These are phyloP conservation scores for Hevea brasiliensis DNA, from an alignment of 345 rosid genomes.

Conservation along the genomic window DNA sequence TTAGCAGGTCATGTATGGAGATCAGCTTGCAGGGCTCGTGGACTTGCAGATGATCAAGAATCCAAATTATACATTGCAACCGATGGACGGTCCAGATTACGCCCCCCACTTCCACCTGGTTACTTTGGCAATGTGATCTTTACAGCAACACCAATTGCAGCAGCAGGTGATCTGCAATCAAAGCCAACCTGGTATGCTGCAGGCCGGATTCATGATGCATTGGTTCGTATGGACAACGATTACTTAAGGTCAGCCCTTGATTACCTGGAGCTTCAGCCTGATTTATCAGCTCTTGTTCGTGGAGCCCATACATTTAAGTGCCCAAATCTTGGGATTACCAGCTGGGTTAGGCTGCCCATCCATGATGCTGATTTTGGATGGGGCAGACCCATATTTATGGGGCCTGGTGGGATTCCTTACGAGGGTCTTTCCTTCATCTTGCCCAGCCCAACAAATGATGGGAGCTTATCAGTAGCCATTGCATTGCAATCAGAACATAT, in stretches of 20 bases:
- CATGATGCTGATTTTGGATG: slow-evolving; percentile 94
- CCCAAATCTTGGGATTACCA: slow-evolving; percentile 86
- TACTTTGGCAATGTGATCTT: slow-evolving; percentile 94
- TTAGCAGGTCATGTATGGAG: slow-evolving; percentile 95
- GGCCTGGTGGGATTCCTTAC: slow-evolving; percentile 82
- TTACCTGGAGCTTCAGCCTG: slow-evolving; percentile 86
- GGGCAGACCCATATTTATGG: slow-evolving; percentile 94
- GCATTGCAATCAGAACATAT: slow-evolving; percentile 74
- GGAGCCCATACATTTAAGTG: slow-evolving; percentile 83
- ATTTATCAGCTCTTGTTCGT: slow-evolving; percentile 67
- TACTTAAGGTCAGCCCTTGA: slow-evolving; percentile 94
- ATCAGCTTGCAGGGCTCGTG: slow-evolving; percentile 69
- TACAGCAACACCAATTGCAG: slow-evolving; percentile 80
- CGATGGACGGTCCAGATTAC: slow-evolving; percentile 78
- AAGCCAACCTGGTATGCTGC: slow-evolving; percentile 94
- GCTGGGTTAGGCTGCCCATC: slow-evolving; percentile 84
- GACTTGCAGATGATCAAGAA: slow-evolving; percentile 60
- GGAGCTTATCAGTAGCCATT: slow-evolving; percentile 77
- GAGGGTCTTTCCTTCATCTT: slow-evolving; percentile 77
- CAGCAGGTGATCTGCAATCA: slow-evolving; percentile 61
- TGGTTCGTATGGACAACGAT: slow-evolving; percentile 78
- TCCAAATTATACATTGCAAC: slow-evolving; percentile 83
- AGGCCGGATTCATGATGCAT: slow-evolving; percentile 64
- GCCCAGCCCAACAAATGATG: slow-evolving; percentile 76
- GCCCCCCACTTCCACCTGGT: slow-evolving; percentile 76